Percentiles rank a stretch among this genome's conserved stretches.
phyloP scores from a whole-genome alignment of 2,329 filamentous ascomycete genomes.

The Sporothrix brasiliensis region DNA sequence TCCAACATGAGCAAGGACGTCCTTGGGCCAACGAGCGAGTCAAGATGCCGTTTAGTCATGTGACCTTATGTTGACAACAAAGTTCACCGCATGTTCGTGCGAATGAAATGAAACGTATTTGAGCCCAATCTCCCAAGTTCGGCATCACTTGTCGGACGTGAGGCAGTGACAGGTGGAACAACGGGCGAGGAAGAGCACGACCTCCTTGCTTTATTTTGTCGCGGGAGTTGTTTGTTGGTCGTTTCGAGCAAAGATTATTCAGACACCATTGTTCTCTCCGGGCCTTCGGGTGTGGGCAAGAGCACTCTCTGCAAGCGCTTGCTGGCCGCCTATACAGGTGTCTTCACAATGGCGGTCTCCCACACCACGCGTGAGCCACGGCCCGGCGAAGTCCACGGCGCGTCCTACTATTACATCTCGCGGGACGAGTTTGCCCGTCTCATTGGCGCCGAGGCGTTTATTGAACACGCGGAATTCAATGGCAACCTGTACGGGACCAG shows the following conservation, averaged over 20 bases:
- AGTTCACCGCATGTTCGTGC: too few relatives aligned
- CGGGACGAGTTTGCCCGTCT: constrained; percentile 68
- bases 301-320: too few relatives aligned
- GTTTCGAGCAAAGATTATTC: neutral
- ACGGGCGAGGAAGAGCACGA: neutral
- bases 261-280: too few relatives aligned
- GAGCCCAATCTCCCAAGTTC: too few relatives aligned
- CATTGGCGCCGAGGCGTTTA: constrained; percentile 71
- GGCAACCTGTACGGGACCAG: constrained; percentile 87
- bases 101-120: too few relatives aligned
- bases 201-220: neutral
- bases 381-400: constrained; percentile 71
- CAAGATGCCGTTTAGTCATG: too few relatives aligned
- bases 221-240: neutral
- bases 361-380: constrained; percentile 83
- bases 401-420: constrained; percentile 78
- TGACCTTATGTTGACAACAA: too few relatives aligned
- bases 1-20: too few relatives aligned
- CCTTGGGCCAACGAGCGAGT: too few relatives aligned
- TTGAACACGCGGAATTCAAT: constrained; percentile 83
- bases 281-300: too few relatives aligned
- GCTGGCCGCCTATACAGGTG: too few relatives aligned
- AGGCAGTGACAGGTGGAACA: neutral
- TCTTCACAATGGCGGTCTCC: constrained; percentile 49
- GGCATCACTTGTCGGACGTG: neutral